Percentiles rank a stretch among this genome's conserved stretches.
phyloP scores from a whole-genome alignment of 192 early-diverging fungal species.

The Backusella westeae region DNA sequence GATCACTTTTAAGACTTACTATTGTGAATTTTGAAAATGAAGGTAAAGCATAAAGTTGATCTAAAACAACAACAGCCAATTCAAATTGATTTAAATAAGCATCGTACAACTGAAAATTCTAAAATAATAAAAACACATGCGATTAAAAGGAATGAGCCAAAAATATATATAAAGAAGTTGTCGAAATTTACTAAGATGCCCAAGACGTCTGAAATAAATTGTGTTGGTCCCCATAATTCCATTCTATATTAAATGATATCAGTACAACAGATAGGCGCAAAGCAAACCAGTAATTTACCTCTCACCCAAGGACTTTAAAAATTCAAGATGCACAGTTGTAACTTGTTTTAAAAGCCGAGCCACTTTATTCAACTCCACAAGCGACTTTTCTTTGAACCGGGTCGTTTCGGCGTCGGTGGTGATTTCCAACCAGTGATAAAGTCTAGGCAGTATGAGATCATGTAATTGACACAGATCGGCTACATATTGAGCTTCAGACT shows the following conservation, averaged over 20 bases:
- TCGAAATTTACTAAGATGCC: not conserved
- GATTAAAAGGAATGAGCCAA: not conserved
- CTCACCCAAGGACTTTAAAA: not conserved
- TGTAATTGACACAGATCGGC: slow-evolving; percentile 8
- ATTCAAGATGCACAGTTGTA: not conserved
- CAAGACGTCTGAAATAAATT: slow-evolving; percentile 19
- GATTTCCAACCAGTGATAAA: slow-evolving; percentile 3
- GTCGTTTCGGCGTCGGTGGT: not conserved
- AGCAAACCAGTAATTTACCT: not conserved
- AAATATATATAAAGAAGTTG: not conserved
- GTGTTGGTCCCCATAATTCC: slow-evolving; percentile 22
- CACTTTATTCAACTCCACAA: not conserved
- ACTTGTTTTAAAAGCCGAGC: not conserved
- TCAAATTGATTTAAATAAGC: not conserved
- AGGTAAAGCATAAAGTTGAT: slow-evolving; percentile 2
- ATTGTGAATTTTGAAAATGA: slow-evolving; percentile 7
- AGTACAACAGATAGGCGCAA: too few relatives aligned
- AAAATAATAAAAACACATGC: not conserved
- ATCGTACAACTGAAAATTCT: slow-evolving; percentile 3
- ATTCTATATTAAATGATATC: not conserved
- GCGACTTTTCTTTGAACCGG: not conserved
- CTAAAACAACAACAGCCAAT: not conserved
- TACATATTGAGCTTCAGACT: not conserved
- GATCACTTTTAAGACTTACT: not conserved
- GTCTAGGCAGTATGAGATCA: not conserved